Conservation (phyloP, 306 rosid genomes). For the Inga leiocalycina region DNA sequence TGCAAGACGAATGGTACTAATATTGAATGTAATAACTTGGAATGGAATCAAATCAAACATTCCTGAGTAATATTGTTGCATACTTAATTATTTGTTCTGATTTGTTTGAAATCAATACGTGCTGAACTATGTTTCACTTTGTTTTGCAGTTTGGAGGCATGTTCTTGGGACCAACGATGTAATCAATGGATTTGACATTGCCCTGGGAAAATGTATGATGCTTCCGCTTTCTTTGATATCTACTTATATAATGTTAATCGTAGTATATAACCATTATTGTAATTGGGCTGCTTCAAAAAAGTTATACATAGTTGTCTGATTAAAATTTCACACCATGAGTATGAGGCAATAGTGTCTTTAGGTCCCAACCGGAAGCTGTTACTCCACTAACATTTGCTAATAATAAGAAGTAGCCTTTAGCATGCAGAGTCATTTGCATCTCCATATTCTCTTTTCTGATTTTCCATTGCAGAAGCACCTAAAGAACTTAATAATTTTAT, state of each 20-base stretch:
- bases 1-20: background rate
- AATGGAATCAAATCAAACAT: conserved; percentile 3
- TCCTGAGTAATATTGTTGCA: background rate
- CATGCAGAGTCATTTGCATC: conserved; percentile 1
- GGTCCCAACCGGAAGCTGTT: conserved; percentile 23
- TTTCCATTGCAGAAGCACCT: conserved; percentile 18
- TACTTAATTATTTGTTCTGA: background rate
- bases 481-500: conserved; percentile 10
- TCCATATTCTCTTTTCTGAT: conserved; percentile 10
- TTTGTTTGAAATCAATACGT: conserved; percentile 8
- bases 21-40: conserved; percentile 19
- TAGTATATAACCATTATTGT: conserved; percentile 11
- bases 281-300: background rate
- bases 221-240: conserved; percentile 28
- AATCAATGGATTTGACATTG: conserved; percentile 76
- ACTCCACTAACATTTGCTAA: conserved; percentile 19
- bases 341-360: background rate
- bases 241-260: conserved; percentile 1
- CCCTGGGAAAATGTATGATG: conserved; percentile 83
- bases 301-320: conserved; percentile 19
- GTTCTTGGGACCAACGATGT: conserved; percentile 75
- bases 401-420: conserved; percentile 6
- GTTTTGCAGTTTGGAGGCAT: conserved; percentile 96
- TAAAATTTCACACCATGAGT: background rate
- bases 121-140: conserved; percentile 42